Evolutionary conservation across 176 grass and related monocot species (phyloP).

Genomic region (Chrysopogon serrulatus): DNA sequence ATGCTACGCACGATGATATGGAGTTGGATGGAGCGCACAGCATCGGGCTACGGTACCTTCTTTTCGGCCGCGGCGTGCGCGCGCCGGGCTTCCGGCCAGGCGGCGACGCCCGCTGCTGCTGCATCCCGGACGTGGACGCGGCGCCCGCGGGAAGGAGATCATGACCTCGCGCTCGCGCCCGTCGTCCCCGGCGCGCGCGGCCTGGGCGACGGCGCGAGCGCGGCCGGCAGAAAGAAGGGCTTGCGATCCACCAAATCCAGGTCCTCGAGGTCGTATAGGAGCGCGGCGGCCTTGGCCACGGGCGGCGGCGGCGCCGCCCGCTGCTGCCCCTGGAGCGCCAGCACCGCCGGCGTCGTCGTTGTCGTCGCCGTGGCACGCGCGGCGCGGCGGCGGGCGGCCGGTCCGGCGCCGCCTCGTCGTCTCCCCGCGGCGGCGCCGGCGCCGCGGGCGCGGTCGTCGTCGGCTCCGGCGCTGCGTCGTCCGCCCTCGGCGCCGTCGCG

Average conservation of each 20-base stretch:
- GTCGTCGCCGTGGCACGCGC: background rate
- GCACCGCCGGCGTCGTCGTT: background rate
- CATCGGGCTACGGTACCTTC: conserved; percentile 25
- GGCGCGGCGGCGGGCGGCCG: background rate
- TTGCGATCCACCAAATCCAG: conserved; percentile 40
- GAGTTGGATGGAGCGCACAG: background rate
- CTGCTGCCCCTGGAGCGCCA: background rate
- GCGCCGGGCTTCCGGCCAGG: conserved; percentile 28
- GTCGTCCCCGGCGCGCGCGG: conserved; percentile 13
- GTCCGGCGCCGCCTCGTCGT: background rate
- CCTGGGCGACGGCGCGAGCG: background rate
- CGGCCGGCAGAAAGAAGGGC: background rate
- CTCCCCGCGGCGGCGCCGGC: background rate
- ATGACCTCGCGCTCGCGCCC: conserved; percentile 34
- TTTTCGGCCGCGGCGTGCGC: conserved; percentile 37
- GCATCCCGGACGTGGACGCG: conserved; percentile 22
- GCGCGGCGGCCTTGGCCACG: background rate
- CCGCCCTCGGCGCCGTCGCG: background rate
- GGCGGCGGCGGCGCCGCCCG: background rate
- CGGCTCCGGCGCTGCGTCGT: background rate
- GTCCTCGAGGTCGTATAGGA: conserved; percentile 28
- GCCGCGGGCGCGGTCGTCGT: too few relatives aligned
- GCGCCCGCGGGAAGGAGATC: conserved; percentile 38
- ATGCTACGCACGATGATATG: background rate
- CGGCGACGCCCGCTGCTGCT: background rate